A percentile compares a stretch with the other conserved stretches of the same genome.
Conservation (phyloP, 495 filamentous ascomycete genomes). For the Daldinia caldariorum region DNA sequence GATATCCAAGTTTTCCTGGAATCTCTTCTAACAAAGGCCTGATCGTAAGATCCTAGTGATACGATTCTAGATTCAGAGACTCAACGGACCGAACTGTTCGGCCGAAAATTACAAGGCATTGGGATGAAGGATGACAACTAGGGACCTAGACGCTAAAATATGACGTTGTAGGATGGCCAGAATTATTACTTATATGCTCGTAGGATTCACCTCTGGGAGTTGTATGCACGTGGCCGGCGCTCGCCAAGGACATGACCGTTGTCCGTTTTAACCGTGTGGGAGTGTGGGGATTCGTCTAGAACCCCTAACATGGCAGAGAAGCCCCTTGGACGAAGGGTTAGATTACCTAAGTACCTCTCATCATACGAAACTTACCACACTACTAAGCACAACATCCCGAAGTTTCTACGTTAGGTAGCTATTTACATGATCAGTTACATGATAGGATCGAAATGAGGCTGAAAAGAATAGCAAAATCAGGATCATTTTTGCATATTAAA, state of each 20-base stretch:
- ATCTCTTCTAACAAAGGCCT: neutral
- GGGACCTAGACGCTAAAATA: neutral
- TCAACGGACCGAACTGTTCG: neutral
- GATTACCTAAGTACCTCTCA: neutral
- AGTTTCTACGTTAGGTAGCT: neutral
- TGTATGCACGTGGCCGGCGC: neutral
- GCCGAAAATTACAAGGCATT: slow-evolving; percentile 4
- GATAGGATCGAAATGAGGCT: neutral
- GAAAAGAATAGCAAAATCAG: no score
- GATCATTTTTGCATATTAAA: no score
- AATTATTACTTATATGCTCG: neutral
- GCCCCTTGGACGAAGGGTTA: neutral
- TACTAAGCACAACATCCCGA: neutral
- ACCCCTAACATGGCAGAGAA: no score
- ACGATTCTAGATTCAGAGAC: neutral
- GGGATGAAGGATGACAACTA: neutral
- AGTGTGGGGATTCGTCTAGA: no score
- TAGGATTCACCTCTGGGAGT: neutral
- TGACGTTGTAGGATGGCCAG: slow-evolving; percentile 4
- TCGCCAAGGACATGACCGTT: neutral
- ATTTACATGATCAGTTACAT: neutral
- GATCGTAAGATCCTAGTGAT: slow-evolving; percentile 4
- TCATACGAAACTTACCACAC: neutral
- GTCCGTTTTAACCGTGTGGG: no score
- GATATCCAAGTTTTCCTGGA: neutral